phyloP scores from a whole-genome alignment of 768 basidiomycete species.

The Amylocystis lapponica region DNA sequence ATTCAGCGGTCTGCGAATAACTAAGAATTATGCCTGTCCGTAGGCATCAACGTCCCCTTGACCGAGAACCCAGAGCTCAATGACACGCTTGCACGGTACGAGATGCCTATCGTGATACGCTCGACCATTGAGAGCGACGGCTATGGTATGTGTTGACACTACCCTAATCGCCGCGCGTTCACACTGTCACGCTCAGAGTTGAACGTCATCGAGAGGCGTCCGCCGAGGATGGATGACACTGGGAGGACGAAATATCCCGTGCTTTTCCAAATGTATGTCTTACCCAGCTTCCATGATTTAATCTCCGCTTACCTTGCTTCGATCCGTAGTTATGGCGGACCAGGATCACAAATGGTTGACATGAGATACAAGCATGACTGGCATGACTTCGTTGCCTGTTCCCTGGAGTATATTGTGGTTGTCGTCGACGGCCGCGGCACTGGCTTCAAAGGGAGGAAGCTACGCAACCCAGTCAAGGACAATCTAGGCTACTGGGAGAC shows the following conservation, averaged over 20 bases:
- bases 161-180: neutral
- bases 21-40: neutral
- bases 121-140: slow-evolving; percentile 77
- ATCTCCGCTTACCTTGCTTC: neutral
- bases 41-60: slow-evolving; percentile 61
- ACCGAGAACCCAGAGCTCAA: slow-evolving; percentile 66
- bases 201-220: slow-evolving; percentile 87
- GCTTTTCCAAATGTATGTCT: slow-evolving; percentile 70
- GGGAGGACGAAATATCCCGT: slow-evolving; percentile 97
- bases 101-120: slow-evolving; percentile 61
- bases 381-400: slow-evolving; percentile 82
- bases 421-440: slow-evolving; percentile 92
- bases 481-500: slow-evolving; percentile 90
- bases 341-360: slow-evolving; percentile 74
- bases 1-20: too few species aligned
- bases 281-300: slow-evolving; percentile 2
- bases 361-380: slow-evolving; percentile 67
- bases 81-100: slow-evolving; percentile 59
- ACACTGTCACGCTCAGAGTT: slow-evolving; percentile 47
- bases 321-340: slow-evolving; percentile 76
- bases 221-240: slow-evolving; percentile 88
- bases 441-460: slow-evolving; percentile 77
- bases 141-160: slow-evolving; percentile 43
- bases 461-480: slow-evolving; percentile 85
- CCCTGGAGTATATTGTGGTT: slow-evolving; percentile 80